phyloP scores from a whole-genome alignment of 2,329 filamentous ascomycete species.

The Ophiostoma quercus region DNA sequence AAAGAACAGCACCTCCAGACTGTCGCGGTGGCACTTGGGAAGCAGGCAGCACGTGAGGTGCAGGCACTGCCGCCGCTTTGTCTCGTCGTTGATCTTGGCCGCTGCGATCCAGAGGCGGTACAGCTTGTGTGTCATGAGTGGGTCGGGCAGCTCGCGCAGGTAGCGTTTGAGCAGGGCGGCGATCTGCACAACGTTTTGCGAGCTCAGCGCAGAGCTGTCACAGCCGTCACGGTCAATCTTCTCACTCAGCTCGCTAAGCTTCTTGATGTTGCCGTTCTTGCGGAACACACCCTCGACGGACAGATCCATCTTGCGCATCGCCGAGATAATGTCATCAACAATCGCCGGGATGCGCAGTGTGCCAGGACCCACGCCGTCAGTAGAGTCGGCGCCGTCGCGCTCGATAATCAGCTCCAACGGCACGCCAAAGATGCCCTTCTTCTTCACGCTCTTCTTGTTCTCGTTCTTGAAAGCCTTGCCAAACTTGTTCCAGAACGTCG shows the following conservation, averaged over 20 bases:
- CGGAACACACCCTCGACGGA: conserved; percentile 97
- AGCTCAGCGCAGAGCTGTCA: conserved; percentile 77
- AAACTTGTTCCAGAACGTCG: conserved; percentile 97
- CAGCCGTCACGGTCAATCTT: conserved; percentile 81
- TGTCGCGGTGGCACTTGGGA: conserved; percentile 87
- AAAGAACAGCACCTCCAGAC: conserved; percentile 87
- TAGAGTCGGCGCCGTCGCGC: conserved; percentile 93
- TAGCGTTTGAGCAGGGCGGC: conserved; percentile 94
- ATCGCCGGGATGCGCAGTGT: conserved; percentile 86
- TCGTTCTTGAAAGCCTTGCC: conserved; percentile 93
- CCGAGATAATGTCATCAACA: conserved; percentile 87
- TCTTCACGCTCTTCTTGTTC: conserved; percentile 69
- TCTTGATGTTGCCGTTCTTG: conserved; percentile 98
- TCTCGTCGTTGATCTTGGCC: conserved; percentile 77
- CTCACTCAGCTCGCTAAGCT: conserved; percentile 78
- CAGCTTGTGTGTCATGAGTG: conserved; percentile 89
- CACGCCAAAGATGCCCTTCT: conserved; percentile 91
- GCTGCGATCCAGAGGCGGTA: conserved; percentile 86
- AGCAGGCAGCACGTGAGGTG: conserved; percentile 89
- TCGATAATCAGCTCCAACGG: conserved; percentile 84
- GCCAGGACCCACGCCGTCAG: conserved; percentile 88
- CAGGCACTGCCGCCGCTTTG: conserved; percentile 75
- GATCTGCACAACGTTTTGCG: conserved; percentile 87
- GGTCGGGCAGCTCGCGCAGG: conserved; percentile 87
- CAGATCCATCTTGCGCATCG: conserved; percentile 98